phyloP scores from a whole-genome alignment of 106 monocot genomes.

The Allium cepa region DNA sequence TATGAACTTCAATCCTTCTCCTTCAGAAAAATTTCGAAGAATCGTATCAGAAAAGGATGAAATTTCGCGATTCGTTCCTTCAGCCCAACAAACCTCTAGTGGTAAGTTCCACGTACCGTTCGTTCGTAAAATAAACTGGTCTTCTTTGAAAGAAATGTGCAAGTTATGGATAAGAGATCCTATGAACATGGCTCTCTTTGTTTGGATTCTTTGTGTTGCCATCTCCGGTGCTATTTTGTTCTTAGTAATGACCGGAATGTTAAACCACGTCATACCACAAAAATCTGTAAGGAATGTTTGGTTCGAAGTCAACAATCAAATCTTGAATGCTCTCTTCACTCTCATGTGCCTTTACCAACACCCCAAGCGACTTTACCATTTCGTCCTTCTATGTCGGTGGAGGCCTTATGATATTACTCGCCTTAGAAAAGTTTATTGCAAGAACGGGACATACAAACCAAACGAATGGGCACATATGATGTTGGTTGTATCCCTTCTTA shows the following conservation, averaged over 20 bases:
- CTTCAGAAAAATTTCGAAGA: slow-evolving; percentile 55
- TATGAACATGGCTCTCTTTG: slow-evolving; percentile 74
- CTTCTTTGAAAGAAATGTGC: slow-evolving; percentile 24
- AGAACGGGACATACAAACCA: slow-evolving; percentile 71
- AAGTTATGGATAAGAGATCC: slow-evolving; percentile 80
- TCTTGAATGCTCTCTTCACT: slow-evolving; percentile 78
- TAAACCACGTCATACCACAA: slow-evolving; percentile 44
- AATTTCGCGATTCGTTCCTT: slow-evolving; percentile 52
- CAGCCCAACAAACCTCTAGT: slow-evolving; percentile 15
- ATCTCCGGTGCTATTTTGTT: slow-evolving; percentile 76
- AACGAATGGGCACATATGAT: slow-evolving; percentile 84
- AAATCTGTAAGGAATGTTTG: slow-evolving; percentile 59
- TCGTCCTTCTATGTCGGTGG: slow-evolving; percentile 64
- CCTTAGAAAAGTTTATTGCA: slow-evolving; percentile 71
- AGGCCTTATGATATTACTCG: slow-evolving; percentile 35
- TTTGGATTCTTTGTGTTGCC: slow-evolving; percentile 69
- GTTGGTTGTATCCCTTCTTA: slow-evolving; percentile 62
- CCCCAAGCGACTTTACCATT: slow-evolving; percentile 51
- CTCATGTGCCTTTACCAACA: slow-evolving; percentile 90
- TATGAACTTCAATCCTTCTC: slow-evolving; percentile 44
- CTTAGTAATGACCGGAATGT: slow-evolving; percentile 82
- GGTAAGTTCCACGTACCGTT: slow-evolving; percentile 22
- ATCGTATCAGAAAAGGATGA: slow-evolving; percentile 55
- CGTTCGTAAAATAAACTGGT: slow-evolving; percentile 50
- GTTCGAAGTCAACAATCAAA: slow-evolving; percentile 91